Evolutionary conservation across 1,139 yeast species (phyloP).

Genomic region (Meyerozyma smithsonii): DNA sequence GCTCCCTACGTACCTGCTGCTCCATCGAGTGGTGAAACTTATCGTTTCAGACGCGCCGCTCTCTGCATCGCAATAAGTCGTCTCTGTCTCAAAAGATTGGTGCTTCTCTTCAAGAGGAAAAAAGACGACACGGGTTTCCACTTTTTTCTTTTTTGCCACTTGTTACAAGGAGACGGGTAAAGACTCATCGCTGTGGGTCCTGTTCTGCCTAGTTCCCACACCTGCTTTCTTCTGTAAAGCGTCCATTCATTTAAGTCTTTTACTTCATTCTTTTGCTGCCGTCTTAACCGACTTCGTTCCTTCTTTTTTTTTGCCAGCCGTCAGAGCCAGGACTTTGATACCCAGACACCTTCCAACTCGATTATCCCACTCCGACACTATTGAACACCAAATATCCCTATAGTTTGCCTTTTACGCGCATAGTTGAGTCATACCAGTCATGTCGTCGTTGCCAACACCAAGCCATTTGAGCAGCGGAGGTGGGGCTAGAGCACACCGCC

Average conservation of each 20-base stretch:
- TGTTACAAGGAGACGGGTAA: constrained; percentile 1
- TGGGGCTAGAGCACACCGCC: constrained; percentile 50
- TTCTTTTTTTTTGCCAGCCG: not conserved
- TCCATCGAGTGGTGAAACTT: not conserved
- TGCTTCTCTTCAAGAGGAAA: constrained; percentile 1
- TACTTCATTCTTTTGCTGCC: not conserved
- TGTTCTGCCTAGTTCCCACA: not conserved
- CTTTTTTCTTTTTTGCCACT: not conserved
- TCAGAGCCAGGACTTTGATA: not conserved
- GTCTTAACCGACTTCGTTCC: not conserved
- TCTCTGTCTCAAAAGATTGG: not conserved
- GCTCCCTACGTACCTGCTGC: not conserved
- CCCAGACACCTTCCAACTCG: not conserved
- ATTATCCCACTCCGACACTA: too few relatives aligned
- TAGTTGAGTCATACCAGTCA: too few relatives aligned
- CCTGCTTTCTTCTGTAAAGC: not conserved
- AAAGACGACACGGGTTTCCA: not conserved
- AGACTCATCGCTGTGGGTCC: not conserved
- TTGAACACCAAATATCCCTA: too few relatives aligned
- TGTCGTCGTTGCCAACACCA: constrained; percentile 1
- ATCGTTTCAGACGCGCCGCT: constrained; percentile 4
- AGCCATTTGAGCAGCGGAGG: constrained; percentile 4
- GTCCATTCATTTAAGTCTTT: constrained; percentile 1
- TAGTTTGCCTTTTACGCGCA: too few relatives aligned
- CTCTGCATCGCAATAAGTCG: constrained; percentile 2